Conservation (phyloP, 306 rosid genomes). For the Dryas drummondii region DNA sequence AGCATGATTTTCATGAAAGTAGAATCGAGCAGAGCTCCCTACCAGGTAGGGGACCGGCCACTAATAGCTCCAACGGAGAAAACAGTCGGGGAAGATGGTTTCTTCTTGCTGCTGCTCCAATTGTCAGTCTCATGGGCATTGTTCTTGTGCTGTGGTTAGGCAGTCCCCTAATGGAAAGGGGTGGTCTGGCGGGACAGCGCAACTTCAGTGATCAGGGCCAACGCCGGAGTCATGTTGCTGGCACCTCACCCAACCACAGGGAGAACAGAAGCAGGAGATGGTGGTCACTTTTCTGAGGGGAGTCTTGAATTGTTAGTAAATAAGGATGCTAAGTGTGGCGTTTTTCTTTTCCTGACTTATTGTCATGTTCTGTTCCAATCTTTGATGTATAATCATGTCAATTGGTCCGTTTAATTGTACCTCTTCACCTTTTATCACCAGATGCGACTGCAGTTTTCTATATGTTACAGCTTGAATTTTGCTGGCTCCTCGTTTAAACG, state of each 20-base stretch:
- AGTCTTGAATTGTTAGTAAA: conserved; percentile 20
- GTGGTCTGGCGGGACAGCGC: conserved; percentile 28
- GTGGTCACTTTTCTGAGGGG: conserved; percentile 74
- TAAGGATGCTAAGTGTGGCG: conserved; percentile 27
- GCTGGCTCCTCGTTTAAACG: neutral
- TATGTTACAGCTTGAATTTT: neutral
- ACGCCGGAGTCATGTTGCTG: conserved; percentile 30
- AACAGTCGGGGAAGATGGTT: conserved; percentile 77
- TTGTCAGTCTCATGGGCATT: conserved; percentile 77
- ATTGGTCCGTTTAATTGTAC: neutral
- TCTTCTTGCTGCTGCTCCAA: conserved; percentile 84
- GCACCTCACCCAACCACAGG: conserved; percentile 48
- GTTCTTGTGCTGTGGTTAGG: conserved; percentile 86
- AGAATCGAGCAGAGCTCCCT: conserved; percentile 29
- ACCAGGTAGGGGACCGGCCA: conserved; percentile 22
- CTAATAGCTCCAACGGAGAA: conserved; percentile 36
- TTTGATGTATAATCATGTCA: conserved; percentile 1
- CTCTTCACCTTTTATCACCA: neutral
- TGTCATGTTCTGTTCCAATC: conserved; percentile 9
- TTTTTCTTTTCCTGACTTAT: conserved; percentile 20
- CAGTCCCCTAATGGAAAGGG: conserved; percentile 53
- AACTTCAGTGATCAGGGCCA: conserved; percentile 38
- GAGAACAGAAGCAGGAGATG: conserved; percentile 77
- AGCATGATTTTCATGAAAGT: conserved; percentile 28
- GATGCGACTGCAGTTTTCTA: neutral